Base-by-base conservation (phyloP, 2,329 filamentous ascomycete genomes). In the Talaromyces sp. region DNA sequence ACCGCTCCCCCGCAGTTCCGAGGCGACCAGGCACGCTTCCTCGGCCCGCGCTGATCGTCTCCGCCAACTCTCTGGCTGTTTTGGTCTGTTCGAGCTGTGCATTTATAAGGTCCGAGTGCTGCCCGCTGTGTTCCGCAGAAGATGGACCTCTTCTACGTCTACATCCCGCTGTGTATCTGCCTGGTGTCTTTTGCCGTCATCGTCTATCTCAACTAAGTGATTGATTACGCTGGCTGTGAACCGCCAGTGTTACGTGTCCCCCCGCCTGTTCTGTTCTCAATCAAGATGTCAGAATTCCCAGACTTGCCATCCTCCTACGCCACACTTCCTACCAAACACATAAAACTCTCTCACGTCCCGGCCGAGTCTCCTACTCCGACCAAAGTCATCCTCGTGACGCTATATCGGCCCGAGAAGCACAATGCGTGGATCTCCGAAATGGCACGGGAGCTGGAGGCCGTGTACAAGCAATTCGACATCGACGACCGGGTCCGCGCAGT, bases 371-470 rank as follows among this genome's bases (percentile, higher is more conserved):
- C 80, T 8, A 74, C 79, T 2, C 80, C 82, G 9, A 89, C 87
- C 0, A 81, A 82, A 17, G 80, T 89, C 56, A 80, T 90, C 55
- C 71, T 89, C 63, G 72, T 90, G 35, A 83, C 83, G 2, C 81
- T 90, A 46, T 80, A 88, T 75, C 84, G 89, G 19, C 88, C 88
- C 0, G 72, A 77, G 11, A 84, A 85, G 62, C 32, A 53, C 46
- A 80, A 86, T 90, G 90, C 73, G 90, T 86, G 58, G 58, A 53
- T 21, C 3, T 76, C 80, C 21, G 78, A 74, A 14, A 90, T 90
- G 86, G 82, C 83, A 67, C 68, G 74, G 17, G 86, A 88, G 66
- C 78, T 91, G 31, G 81, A 84, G 61, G 65, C 73, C 3, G 84
- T 83, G 52, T 83, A 83, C 68, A 69, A 73, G 58, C 69, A 80